A percentile compares a stretch with the other conserved stretches of the same genome.
These are phyloP conservation scores for Mycena venus DNA, from an alignment of 768 basidiomycete species.

Conservation along the genomic window DNA sequence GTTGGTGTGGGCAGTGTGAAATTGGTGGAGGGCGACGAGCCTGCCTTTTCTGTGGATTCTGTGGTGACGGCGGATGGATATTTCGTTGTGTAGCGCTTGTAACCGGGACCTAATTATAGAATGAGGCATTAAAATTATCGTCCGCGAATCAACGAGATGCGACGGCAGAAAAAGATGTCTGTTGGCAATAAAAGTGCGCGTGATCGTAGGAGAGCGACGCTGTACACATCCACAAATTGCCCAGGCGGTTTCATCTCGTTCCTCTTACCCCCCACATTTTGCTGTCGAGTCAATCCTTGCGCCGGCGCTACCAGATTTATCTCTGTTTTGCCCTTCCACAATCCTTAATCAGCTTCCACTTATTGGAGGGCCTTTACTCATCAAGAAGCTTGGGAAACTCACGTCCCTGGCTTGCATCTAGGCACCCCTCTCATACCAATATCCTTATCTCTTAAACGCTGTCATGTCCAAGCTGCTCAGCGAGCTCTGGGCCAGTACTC, in stretches of 20 bases:
- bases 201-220: neutral
- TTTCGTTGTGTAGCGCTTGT: slow-evolving; percentile 60
- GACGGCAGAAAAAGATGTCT: neutral
- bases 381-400: neutral
- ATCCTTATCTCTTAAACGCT: slow-evolving; percentile 2
- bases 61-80: slow-evolving; percentile 70
- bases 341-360: slow-evolving; percentile 21
- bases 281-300: neutral
- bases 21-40: slow-evolving; percentile 56
- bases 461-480: slow-evolving; percentile 36
- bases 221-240: no score
- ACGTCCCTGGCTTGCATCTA: neutral
- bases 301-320: slow-evolving; percentile 27
- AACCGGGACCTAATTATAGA: slow-evolving; percentile 7
- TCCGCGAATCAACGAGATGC: neutral
- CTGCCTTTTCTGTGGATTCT: slow-evolving; percentile 66
- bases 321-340: neutral
- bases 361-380: slow-evolving; percentile 27
- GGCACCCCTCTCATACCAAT: neutral
- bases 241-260: neutral
- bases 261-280: neutral
- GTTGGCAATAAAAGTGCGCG: neutral
- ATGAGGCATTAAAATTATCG: slow-evolving; percentile 11
- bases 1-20: slow-evolving; percentile 73
- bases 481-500: slow-evolving; percentile 34